These are phyloP conservation scores for Dichotomocladium elegans DNA, from an alignment of 371 early-diverging fungal genomes.

Conservation along the genomic window DNA sequence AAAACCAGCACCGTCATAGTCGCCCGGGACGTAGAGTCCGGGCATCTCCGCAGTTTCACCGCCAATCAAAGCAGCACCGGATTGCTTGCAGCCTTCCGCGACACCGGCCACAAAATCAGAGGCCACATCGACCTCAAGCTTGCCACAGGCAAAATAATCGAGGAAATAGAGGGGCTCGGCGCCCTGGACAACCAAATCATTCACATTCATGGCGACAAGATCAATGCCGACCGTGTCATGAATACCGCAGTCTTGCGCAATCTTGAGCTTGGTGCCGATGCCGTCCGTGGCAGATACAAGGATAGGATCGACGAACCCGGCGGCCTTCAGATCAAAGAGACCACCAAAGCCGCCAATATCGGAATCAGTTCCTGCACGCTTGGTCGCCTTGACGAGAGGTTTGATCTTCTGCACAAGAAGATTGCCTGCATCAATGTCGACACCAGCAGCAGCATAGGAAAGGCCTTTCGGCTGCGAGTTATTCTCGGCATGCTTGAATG, in stretches of 20 bases:
- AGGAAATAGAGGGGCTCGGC: constrained; percentile 97
- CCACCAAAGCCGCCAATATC: constrained; percentile 99
- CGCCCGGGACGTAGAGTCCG: constrained; percentile 82
- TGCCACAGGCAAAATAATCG: constrained; percentile 95
- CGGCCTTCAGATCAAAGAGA: constrained; percentile 90
- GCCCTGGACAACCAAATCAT: constrained; percentile 97
- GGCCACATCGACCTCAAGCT: constrained; percentile 89
- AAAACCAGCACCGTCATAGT: constrained; percentile 96
- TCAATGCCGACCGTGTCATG: constrained; percentile 95
- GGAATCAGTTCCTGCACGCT: constrained; percentile 88
- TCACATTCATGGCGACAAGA: constrained; percentile 98
- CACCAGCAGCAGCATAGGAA: constrained; percentile 95
- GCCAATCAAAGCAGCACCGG: constrained; percentile 95
- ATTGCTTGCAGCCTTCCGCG: constrained; percentile 86
- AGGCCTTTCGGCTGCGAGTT: constrained; percentile 42
- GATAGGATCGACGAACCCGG: constrained; percentile 88
- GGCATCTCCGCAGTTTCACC: constrained; percentile 99
- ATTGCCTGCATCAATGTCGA: constrained; percentile 95
- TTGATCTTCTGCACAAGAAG: constrained; percentile 92
- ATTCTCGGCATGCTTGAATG: constrained; percentile 55
- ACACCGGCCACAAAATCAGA: constrained; percentile 92
- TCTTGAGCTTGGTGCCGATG: constrained; percentile 96
- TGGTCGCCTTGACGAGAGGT: constrained; percentile 87
- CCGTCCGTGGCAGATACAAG: constrained; percentile 97
- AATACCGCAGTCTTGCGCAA: constrained; percentile 81